Base-by-base conservation (phyloP, 805 yeast genomes). In the Blastobotrys terrestris region DNA sequence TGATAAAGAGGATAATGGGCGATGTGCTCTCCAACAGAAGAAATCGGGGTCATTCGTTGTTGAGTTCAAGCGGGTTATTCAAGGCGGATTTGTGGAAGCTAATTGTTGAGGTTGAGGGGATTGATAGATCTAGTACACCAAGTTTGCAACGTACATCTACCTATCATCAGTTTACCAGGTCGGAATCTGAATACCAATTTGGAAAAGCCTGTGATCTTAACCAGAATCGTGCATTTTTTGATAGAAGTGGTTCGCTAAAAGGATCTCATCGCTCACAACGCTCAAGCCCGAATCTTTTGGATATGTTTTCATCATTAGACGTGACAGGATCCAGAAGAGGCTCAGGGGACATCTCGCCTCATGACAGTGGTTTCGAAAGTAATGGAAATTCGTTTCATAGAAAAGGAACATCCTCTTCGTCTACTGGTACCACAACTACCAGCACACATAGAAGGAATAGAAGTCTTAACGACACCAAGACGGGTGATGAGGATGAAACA, bases 1-100 rank as follows among this genome's bases (percentile, higher is more conserved):
- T 67, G 15, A 58, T 64, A 5, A 55, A 56, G 46, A 57, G 64
- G 16, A 51, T 66, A 1, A 50, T 68, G 48, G 72, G 70, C 3
- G 66, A 68, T 18, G 63, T 58, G 52, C 50, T 64, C 48, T 44
- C 53, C 54, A 39, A 57, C 53, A 31, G 47, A 18, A 51, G 57
- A 51, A 47, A 57, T 45, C 46, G 49, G 13, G 60, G 63, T 14
- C 58, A 63, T 42, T 60, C 63, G 15, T 31, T 55, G 39, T 48
- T 61, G 39, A 51, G 53, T 31, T 53, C 55, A 19, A 58, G 57
- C 46, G 46, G 48, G 11, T 54, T 57, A 44, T 63, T 50, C 53
- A 53, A 51, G 19, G 42, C 26, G 20, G 66, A 63, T 41, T 41
- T 63, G 14, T 60, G 64, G 61, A 59, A 57, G 51, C 8, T 54